Evolutionary conservation across 805 yeast species (phyloP).

Genomic region (Saccharomycopsis schoenii): DNA sequence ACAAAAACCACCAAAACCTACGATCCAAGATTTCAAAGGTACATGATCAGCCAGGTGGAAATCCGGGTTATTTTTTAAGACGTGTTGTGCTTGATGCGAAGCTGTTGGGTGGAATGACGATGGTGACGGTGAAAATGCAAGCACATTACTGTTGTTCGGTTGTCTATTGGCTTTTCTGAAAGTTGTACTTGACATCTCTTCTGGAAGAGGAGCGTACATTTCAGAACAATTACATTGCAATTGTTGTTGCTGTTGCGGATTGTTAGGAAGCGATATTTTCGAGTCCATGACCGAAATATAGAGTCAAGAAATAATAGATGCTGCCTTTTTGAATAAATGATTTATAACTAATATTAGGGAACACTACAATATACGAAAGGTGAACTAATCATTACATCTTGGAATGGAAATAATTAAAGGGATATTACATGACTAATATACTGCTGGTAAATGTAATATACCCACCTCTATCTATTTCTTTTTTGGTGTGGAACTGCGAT

Average conservation of each 20-base stretch:
- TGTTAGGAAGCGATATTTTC: neutral
- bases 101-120: neutral
- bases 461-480: neutral
- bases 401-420: no score
- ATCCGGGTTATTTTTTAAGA: no score
- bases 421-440: no score
- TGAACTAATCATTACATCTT: no score
- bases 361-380: no score
- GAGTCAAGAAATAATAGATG: neutral
- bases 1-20: conserved; percentile 47
- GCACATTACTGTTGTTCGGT: neutral
- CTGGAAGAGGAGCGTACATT: neutral
- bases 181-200: neutral
- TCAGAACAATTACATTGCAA: neutral
- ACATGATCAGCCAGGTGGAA: conserved; percentile 43
- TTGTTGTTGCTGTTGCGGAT: neutral
- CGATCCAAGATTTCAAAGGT: conserved; percentile 45
- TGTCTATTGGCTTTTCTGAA: neutral
- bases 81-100: neutral
- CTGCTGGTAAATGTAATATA: no score
- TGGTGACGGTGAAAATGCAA: neutral
- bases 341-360: no score
- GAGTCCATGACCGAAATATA: neutral
- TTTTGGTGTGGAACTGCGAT: neutral
- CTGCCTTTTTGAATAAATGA: no score